Evolutionary conservation across 371 early-diverging fungal species (phyloP).

Genomic region (Apophysomyces sp.): DNA sequence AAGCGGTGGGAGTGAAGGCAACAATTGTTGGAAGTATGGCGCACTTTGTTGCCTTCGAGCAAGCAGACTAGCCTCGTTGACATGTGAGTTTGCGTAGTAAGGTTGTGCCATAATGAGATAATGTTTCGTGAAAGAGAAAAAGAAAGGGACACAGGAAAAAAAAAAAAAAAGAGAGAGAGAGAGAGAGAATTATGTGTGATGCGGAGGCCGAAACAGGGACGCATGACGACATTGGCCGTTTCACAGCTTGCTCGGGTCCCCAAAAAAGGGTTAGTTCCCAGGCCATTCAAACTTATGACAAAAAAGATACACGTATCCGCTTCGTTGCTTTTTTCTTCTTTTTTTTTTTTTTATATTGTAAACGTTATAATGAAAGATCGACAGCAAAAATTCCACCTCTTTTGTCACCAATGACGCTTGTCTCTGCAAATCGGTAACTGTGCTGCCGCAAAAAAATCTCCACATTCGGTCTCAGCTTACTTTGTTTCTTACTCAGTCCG

Average conservation of each 20-base stretch:
- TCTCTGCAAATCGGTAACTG: slow-evolving; percentile 44
- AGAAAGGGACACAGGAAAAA: background rate
- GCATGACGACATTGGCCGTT: background rate
- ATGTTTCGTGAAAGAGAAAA: background rate
- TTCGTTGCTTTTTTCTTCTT: background rate
- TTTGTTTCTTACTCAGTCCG: slow-evolving; percentile 38
- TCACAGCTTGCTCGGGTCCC: background rate
- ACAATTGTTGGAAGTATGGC: slow-evolving; percentile 28
- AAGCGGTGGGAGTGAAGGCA: slow-evolving; percentile 35
- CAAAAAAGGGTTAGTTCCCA: background rate
- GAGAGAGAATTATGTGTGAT: background rate
- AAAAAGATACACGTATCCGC: no score
- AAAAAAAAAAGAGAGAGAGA: background rate
- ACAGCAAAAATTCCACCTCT: slow-evolving; percentile 50
- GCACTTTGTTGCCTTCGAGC: slow-evolving; percentile 36
- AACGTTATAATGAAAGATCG: slow-evolving; percentile 15
- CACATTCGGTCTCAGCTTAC: slow-evolving; percentile 41
- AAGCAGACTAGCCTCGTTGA: slow-evolving; percentile 16
- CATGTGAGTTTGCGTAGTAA: background rate
- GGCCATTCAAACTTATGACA: no score
- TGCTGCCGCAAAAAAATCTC: slow-evolving; percentile 30
- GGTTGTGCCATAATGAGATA: background rate
- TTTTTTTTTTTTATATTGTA: background rate
- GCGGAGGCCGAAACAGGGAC: background rate
- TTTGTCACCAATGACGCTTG: slow-evolving; percentile 39